A percentile compares a stretch with the other conserved stretches of the same genome.
phyloP scores from a whole-genome alignment of 176 grass and related monocot genomes.

The Lolium perenne region DNA sequence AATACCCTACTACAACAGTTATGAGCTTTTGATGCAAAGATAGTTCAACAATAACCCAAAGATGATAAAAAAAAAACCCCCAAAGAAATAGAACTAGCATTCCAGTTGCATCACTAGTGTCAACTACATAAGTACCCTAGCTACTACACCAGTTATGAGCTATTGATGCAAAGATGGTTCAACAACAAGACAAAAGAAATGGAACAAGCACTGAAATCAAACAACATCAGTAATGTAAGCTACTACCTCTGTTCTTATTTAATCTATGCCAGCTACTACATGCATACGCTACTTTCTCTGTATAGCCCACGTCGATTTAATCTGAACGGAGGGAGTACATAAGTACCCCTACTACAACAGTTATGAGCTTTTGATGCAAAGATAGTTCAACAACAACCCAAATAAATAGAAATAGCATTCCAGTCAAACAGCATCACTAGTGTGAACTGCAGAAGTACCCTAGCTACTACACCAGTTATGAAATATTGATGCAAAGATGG shows the following conservation, averaged over 20 bases:
- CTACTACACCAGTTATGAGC: background rate
- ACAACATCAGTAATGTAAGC: background rate
- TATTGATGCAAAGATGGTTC: background rate
- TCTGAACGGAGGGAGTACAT: no score
- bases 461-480: background rate
- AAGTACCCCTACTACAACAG: background rate
- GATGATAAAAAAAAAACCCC: no score
- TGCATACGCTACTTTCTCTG: no score
- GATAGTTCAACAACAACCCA: background rate
- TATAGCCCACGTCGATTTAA: no score
- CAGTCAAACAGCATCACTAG: background rate
- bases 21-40: background rate
- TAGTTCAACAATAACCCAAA: background rate
- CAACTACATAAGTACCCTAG: constrained; percentile 25
- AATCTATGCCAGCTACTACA: no score
- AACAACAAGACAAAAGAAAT: constrained; percentile 11
- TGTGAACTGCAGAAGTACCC: background rate
- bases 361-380: background rate
- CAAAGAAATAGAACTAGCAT: constrained; percentile 28
- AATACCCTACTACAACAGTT: background rate
- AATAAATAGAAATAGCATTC: constrained; percentile 36
- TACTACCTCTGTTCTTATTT: no score
- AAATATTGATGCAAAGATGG: background rate
- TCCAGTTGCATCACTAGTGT: background rate
- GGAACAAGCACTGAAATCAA: constrained; percentile 33